Conservation (phyloP, 352 stramenopile genomes). For the Halophytophthora batemanensis region DNA sequence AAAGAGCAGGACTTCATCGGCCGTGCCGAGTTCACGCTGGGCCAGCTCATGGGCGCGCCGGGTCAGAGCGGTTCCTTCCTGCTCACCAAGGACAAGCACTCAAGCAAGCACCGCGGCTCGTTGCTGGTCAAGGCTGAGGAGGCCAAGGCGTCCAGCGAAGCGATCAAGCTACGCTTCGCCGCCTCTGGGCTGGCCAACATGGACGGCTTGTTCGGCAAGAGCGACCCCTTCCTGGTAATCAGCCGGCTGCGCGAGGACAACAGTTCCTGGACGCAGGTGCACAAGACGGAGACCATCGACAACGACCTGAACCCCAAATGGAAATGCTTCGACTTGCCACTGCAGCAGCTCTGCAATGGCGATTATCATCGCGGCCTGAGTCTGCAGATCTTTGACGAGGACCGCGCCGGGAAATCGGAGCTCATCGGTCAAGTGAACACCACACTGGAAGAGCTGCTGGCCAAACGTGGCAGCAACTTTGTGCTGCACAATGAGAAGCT, state of each 20-base stretch:
- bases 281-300: conserved; percentile 65
- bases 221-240: conserved; percentile 60
- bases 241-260: conserved; percentile 51
- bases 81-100: conserved; percentile 41
- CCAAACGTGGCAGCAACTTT: conserved; percentile 46
- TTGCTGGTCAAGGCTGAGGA: conserved; percentile 63
- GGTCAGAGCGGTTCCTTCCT: conserved; percentile 61
- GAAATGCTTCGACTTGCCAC: conserved; percentile 43
- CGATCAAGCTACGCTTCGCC: conserved; percentile 45
- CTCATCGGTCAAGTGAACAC: conserved; percentile 70
- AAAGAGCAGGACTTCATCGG: conserved; percentile 79
- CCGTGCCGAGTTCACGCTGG: conserved; percentile 67
- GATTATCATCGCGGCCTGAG: conserved; percentile 61
- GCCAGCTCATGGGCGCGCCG: conserved; percentile 72
- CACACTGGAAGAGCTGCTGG: conserved; percentile 57
- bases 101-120: conserved; percentile 40
- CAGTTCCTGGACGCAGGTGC: conserved; percentile 50
- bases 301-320: conserved; percentile 76
- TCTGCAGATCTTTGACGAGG: conserved; percentile 83
- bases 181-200: conserved; percentile 52
- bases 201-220: conserved; percentile 66
- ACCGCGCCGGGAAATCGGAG: conserved; percentile 57
- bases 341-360: conserved; percentile 79
- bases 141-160: conserved; percentile 42
- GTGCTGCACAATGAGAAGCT: conserved; percentile 56